These are phyloP conservation scores for Monosporozyma servazzii DNA, from an alignment of 805 yeast species.

Conservation along the genomic window DNA sequence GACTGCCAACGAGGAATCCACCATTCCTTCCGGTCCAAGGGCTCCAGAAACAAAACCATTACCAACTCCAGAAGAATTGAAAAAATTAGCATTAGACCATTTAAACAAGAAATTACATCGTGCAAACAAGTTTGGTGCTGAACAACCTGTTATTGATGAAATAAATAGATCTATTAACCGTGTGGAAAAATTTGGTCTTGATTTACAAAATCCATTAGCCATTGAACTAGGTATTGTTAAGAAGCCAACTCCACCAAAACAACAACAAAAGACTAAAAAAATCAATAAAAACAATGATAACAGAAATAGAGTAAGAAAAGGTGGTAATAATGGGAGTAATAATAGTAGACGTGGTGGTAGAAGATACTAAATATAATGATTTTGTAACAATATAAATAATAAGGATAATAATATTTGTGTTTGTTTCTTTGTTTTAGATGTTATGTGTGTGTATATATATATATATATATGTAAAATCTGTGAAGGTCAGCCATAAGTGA, in stretches of 20 bases:
- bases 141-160: constrained; percentile 49
- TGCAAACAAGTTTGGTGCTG: constrained; percentile 71
- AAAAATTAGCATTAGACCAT: constrained; percentile 56
- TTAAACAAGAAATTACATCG: constrained; percentile 60
- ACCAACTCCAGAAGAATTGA: constrained; percentile 60
- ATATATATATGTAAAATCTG: too few species aligned
- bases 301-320: constrained; percentile 4
- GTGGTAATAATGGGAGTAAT: constrained; percentile 3
- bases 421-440: not conserved
- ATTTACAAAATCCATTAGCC: constrained; percentile 55
- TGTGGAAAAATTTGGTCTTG: constrained; percentile 78
- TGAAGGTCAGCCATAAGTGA: not conserved
- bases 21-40: constrained; percentile 2
- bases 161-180: constrained; percentile 40
- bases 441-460: not conserved
- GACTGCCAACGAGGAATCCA: not conserved
- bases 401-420: not conserved
- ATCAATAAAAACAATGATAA: constrained; percentile 5
- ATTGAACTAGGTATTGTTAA: constrained; percentile 52
- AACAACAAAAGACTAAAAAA: not conserved
- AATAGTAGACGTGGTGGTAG: constrained; percentile 1
- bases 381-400: not conserved
- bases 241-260: constrained; percentile 6
- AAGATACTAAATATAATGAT: constrained; percentile 1
- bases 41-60: constrained; percentile 18